phyloP scores from a whole-genome alignment of 148 eudicot genomes.

The Arbutus unedo region DNA sequence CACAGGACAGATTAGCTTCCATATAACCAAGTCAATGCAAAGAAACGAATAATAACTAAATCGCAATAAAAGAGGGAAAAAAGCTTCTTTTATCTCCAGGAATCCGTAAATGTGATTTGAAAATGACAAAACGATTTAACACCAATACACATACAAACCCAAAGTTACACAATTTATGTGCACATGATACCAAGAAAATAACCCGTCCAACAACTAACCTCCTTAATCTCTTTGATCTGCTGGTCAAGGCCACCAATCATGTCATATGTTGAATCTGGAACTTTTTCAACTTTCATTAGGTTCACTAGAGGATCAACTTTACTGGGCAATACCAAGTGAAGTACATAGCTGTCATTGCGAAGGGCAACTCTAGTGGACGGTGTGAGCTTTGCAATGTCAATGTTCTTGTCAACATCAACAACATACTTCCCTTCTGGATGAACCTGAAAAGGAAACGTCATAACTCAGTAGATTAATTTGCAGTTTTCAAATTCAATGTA shows the following conservation, averaged over 20 bases:
- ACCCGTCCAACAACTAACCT: constrained; percentile 32
- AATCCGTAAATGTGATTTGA: background rate
- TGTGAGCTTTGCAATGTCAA: constrained; percentile 70
- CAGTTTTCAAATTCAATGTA: background rate
- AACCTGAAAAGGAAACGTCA: constrained; percentile 35
- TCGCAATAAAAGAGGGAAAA: background rate
- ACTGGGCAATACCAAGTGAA: constrained; percentile 71
- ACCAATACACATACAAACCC: background rate
- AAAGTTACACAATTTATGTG: background rate
- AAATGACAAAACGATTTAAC: background rate
- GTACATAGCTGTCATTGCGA: constrained; percentile 74
- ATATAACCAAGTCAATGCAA: background rate
- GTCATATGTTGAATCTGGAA: constrained; percentile 81
- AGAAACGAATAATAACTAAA: background rate
- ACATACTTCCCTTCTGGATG: constrained; percentile 89
- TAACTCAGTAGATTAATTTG: background rate
- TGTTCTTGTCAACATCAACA: constrained; percentile 71
- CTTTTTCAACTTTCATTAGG: constrained; percentile 85
- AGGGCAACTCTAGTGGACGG: constrained; percentile 80
- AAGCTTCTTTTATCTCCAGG: background rate
- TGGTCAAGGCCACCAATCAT: constrained; percentile 89
- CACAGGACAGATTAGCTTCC: constrained; percentile 10
- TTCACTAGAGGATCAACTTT: constrained; percentile 83
- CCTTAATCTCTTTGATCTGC: constrained; percentile 82
- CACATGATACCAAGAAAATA: background rate